phyloP scores from a whole-genome alignment of 1,284 basidiomycete species.

The Cutaneotrichosporon mucoides region DNA sequence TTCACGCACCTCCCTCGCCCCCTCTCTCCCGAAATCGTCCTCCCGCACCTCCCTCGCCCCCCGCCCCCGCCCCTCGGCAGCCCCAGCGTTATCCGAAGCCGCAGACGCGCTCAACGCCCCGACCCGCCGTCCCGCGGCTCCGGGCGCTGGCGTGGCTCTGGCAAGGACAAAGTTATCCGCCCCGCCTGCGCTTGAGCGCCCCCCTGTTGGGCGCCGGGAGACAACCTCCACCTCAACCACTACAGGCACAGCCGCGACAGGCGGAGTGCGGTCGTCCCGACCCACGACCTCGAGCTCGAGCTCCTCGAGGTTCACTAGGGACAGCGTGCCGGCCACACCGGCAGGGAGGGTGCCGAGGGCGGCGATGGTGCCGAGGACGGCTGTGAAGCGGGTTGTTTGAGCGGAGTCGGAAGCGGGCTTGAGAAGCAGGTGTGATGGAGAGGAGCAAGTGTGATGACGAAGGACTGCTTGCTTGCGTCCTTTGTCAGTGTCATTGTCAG shows the following conservation, averaged over 20 bases:
- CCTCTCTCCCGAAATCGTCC: not conserved
- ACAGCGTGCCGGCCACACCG: not conserved
- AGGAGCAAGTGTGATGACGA: no score
- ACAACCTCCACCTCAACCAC: no score
- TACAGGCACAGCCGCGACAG: no score
- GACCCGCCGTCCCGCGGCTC: not conserved
- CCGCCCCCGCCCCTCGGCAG: not conserved
- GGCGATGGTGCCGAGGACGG: conserved; percentile 1
- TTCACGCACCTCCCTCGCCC: not conserved
- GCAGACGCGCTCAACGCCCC: not conserved
- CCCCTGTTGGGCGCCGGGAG: not conserved
- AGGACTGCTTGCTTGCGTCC: no score
- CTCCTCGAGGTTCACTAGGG: not conserved
- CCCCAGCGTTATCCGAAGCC: not conserved
- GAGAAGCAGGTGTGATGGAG: no score
- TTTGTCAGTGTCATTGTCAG: no score
- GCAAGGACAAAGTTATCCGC: not conserved
- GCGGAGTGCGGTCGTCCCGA: no score
- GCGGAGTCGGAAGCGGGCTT: no score
- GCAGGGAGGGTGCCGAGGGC: not conserved
- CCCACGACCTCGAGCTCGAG: no score
- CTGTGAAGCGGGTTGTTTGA: no score
- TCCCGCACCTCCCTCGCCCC: not conserved
- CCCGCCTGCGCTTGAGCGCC: not conserved
- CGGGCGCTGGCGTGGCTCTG: not conserved